phyloP scores from a whole-genome alignment of 768 basidiomycete species.

The Boletellus ananas region DNA sequence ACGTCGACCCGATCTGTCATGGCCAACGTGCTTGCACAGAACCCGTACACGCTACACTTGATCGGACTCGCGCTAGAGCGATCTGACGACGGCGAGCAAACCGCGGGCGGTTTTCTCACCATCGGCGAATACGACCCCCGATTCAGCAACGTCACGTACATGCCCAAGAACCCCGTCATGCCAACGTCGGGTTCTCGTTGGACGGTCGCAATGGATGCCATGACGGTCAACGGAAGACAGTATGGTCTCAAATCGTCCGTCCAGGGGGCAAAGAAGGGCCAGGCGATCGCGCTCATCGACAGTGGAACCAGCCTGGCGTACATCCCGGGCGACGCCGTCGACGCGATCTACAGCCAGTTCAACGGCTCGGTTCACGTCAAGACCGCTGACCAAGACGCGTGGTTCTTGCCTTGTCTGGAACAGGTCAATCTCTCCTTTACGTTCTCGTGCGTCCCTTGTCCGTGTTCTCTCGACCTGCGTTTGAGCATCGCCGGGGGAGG shows the following conservation, averaged over 20 bases:
- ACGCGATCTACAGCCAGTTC: constrained; percentile 39
- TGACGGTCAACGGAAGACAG: constrained; percentile 33
- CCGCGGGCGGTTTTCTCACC: constrained; percentile 38
- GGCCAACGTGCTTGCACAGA: constrained; percentile 37
- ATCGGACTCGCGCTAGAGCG: constrained; percentile 42
- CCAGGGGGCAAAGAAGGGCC: constrained; percentile 27
- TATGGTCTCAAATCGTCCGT: constrained; percentile 30
- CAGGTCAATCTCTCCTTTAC: constrained; percentile 30
- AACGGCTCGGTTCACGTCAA: constrained; percentile 34
- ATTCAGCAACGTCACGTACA: constrained; percentile 28
- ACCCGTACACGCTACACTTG: constrained; percentile 34
- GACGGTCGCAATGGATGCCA: constrained; percentile 40
- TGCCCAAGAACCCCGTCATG: constrained; percentile 32
- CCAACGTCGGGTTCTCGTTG: constrained; percentile 37
- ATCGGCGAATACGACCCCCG: constrained; percentile 41
- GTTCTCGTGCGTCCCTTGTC: constrained; percentile 9
- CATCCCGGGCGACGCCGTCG: constrained; percentile 31
- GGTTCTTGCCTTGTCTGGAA: constrained; percentile 35
- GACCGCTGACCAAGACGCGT: constrained; percentile 26
- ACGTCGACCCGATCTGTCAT: constrained; percentile 30
- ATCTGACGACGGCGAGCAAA: constrained; percentile 38
- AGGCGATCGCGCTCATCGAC: constrained; percentile 38
- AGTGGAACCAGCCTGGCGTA: constrained; percentile 41
- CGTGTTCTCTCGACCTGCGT: neutral
- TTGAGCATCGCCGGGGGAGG: neutral